Evolutionary conservation across 2,329 filamentous ascomycete genomes (phyloP).

Genomic region (Hypoxylon sp.): DNA sequence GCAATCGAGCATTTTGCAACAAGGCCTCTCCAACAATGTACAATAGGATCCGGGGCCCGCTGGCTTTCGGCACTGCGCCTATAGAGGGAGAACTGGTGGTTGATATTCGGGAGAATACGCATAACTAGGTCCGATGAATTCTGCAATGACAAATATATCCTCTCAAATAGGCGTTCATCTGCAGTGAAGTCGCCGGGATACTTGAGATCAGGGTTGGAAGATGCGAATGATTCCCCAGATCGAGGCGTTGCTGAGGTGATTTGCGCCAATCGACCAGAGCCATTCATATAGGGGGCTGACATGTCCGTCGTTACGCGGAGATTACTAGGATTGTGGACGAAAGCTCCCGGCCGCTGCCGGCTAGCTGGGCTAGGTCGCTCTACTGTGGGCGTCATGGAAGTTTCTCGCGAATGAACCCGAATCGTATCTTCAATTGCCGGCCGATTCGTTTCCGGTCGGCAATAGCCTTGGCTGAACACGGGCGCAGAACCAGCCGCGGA

Average conservation of each 20-base stretch:
- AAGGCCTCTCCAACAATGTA: conserved; percentile 76
- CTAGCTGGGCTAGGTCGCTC: conserved; percentile 58
- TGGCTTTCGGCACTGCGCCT: conserved; percentile 73
- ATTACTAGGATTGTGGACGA: conserved; percentile 63
- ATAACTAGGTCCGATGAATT: conserved; percentile 79
- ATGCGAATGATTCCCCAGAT: conserved; percentile 83
- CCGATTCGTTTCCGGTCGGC: conserved; percentile 38
- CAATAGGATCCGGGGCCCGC: conserved; percentile 68
- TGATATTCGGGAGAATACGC: conserved; percentile 76
- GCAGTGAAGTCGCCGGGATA: conserved; percentile 74
- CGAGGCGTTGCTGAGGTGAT: conserved; percentile 76
- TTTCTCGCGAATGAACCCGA: conserved; percentile 63
- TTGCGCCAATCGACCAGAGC: conserved; percentile 62
- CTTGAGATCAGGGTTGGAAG: conserved; percentile 62
- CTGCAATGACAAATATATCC: conserved; percentile 81
- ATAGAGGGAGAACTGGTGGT: conserved; percentile 72
- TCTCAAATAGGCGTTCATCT: conserved; percentile 85
- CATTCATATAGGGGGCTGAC: conserved; percentile 62
- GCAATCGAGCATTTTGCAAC: conserved; percentile 78
- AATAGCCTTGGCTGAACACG: conserved; percentile 40
- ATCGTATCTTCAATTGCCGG: conserved; percentile 59
- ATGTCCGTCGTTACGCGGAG: conserved; percentile 69
- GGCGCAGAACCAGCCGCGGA: conserved; percentile 43
- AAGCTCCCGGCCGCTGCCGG: conserved; percentile 54
- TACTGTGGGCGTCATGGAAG: conserved; percentile 64